Evolutionary conservation across 208 protist species (phyloP), one percentile per base, ranked within the genome.

Genomic region (Wallacemonas sp.): DNA sequence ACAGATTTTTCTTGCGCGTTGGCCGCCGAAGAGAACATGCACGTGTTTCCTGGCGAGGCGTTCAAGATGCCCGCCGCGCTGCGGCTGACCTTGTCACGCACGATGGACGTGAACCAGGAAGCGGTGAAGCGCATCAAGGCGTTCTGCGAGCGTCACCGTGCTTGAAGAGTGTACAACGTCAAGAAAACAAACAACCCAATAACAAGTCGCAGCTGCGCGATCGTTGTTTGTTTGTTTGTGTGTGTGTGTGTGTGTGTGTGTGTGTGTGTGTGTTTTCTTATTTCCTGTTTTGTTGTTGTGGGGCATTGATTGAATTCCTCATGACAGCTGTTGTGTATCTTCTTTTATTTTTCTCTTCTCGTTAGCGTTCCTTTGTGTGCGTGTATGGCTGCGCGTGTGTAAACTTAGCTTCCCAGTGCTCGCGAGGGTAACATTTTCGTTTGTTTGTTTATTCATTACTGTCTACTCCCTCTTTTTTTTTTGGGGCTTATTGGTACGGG

Each of bases 11-110:
- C 71, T 2, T 44, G 66, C 50, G 66, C 33, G 21, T 58, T 94
- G 17, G 70, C 87, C 6, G 70, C 67, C n/a, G 88, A 94, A 53
- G 66, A 92, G 66, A 78, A 76, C 41, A 80, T 96, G 26, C 68
- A 92, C 12, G 81, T 95, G 5, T 73, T 95, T 24, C 91, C 87
- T 17, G 91, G 91, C 1, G 71, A 80, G 10, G 70, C 82, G 24
- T 97, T 97, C 70, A 55, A 46, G 32, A 75, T 89, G 36, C 62
- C 58, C 12, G 68, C 71, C 15, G 93, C 68, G 19, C 73, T 97
- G 46, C 66, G 92, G 15, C 70, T 95, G n/a, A 91, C 94, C 5
- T 68, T 91, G 24, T 86, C 80, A 34, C 58, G 82, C 26, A 73
- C 89, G 10, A 34, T 50, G n/a, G 72, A 87, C 1, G 76, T 92